These are phyloP conservation scores for Sporobolomyces roseus DNA, from an alignment of 768 basidiomycete genomes.

Conservation along the genomic window DNA sequence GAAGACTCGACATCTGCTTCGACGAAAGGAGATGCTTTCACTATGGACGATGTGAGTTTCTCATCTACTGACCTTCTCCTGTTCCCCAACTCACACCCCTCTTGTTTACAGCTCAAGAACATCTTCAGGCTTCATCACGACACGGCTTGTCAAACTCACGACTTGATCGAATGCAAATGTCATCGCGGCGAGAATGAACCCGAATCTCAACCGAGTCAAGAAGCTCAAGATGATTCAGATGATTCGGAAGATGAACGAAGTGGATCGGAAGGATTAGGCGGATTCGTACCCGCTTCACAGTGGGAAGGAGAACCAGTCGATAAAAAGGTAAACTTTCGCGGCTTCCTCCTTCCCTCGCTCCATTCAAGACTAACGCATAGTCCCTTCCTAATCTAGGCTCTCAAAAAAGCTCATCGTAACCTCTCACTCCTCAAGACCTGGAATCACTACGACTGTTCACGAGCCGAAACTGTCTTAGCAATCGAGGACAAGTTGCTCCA, in stretches of 20 bases:
- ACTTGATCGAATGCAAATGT: constrained; percentile 77
- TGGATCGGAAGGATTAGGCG: constrained; percentile 6
- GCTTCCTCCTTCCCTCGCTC: neutral
- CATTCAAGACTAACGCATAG: constrained; percentile 47
- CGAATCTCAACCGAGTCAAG: neutral
- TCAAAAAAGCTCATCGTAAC: constrained; percentile 55
- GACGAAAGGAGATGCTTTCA: constrained; percentile 79
- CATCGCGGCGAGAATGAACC: constrained; percentile 45
- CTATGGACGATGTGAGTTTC: constrained; percentile 68
- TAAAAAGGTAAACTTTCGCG: constrained; percentile 7
- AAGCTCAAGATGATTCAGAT: neutral
- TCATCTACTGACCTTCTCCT: constrained; percentile 10
- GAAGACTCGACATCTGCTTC: constrained; percentile 51
- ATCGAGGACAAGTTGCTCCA: constrained; percentile 67
- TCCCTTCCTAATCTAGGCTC: constrained; percentile 23
- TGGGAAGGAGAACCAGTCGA: neutral
- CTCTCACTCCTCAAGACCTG: constrained; percentile 70
- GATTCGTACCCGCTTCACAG: constrained; percentile 41
- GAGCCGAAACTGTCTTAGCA: constrained; percentile 51
- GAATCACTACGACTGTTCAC: constrained; percentile 75
- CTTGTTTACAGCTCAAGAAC: constrained; percentile 65
- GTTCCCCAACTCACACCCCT: constrained; percentile 8
- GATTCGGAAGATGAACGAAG: constrained; percentile 12
- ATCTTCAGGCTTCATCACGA: constrained; percentile 80
- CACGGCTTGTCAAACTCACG: constrained; percentile 86